A percentile compares a stretch with the other conserved stretches of the same genome.
phyloP scores from a whole-genome alignment of 2,329 filamentous ascomycete genomes.

The Pseudopithomyces maydicus region DNA sequence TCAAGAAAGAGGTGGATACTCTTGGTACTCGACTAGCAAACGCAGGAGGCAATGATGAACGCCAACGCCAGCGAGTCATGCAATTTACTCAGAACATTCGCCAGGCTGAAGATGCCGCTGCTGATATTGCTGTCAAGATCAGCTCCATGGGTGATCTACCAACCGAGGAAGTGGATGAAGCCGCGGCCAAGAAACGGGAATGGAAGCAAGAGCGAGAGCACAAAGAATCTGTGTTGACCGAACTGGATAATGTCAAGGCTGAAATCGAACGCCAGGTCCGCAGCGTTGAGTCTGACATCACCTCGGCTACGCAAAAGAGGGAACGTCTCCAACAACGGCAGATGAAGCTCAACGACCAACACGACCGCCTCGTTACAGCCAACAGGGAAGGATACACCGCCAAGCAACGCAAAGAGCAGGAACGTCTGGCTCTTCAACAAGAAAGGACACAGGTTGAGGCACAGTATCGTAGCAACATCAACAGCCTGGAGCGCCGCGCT shows the following conservation, averaged over 20 bases:
- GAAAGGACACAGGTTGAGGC: slow-evolving; percentile 42
- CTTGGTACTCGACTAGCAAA: slow-evolving; percentile 68
- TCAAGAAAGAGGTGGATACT: slow-evolving; percentile 76
- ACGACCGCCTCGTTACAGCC: slow-evolving; percentile 71
- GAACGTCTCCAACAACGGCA: slow-evolving; percentile 75
- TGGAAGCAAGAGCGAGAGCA: slow-evolving; percentile 61
- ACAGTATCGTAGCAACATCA: slow-evolving; percentile 46
- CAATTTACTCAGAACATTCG: slow-evolving; percentile 77
- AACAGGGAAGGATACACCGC: slow-evolving; percentile 69
- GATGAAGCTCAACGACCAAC: slow-evolving; percentile 73
- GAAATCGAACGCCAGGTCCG: slow-evolving; percentile 67
- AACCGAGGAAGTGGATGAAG: slow-evolving; percentile 63
- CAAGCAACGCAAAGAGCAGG: slow-evolving; percentile 55
- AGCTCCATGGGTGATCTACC: slow-evolving; percentile 69
- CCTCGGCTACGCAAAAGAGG: slow-evolving; percentile 67
- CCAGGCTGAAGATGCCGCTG: slow-evolving; percentile 68
- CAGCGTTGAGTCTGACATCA: slow-evolving; percentile 67
- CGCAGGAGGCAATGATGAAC: slow-evolving; percentile 75
- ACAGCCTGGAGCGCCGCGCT: slow-evolving; percentile 45
- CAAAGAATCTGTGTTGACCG: slow-evolving; percentile 56
- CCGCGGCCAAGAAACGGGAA: slow-evolving; percentile 61
- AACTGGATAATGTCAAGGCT: slow-evolving; percentile 67
- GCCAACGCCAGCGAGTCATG: slow-evolving; percentile 73
- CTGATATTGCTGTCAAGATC: slow-evolving; percentile 63
- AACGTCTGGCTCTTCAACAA: slow-evolving; percentile 44